phyloP scores from a whole-genome alignment of 768 basidiomycete species.

The Tricholoma saponaceum region DNA sequence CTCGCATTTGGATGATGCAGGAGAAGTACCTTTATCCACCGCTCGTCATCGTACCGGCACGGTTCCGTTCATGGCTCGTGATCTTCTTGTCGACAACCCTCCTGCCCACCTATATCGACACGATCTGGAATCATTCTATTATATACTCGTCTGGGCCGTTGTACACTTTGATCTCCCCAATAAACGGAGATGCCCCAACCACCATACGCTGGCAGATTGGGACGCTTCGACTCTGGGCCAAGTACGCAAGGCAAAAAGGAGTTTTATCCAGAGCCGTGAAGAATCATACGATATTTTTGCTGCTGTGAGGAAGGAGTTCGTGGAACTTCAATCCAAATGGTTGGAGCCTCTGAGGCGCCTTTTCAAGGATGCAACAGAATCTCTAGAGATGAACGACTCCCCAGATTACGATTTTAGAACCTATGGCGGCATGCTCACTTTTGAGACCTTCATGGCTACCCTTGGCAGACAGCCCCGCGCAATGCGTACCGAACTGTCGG shows the following conservation, averaged over 20 bases:
- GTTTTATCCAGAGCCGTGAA: background rate
- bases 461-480: constrained; percentile 7
- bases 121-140: constrained; percentile 24
- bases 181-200: constrained; percentile 1
- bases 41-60: constrained; percentile 21
- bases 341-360: background rate
- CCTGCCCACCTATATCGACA: constrained; percentile 20
- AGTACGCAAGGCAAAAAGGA: background rate
- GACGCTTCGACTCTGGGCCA: background rate
- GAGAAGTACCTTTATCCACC: background rate
- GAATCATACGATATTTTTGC: background rate
- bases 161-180: constrained; percentile 15
- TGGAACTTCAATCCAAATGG: background rate
- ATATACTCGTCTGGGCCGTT: constrained; percentile 20
- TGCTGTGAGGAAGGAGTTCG: background rate
- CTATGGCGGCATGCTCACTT: constrained; percentile 12
- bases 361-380: background rate
- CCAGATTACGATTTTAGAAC: background rate
- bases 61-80: constrained; percentile 24
- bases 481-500: background rate
- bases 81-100: constrained; percentile 14
- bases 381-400: background rate
- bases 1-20: constrained; percentile 2
- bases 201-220: background rate
- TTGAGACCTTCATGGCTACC: constrained; percentile 16